phyloP scores from a whole-genome alignment of 2,329 filamentous ascomycete species.

The Pseudopyrenochaeta lycopersici region DNA sequence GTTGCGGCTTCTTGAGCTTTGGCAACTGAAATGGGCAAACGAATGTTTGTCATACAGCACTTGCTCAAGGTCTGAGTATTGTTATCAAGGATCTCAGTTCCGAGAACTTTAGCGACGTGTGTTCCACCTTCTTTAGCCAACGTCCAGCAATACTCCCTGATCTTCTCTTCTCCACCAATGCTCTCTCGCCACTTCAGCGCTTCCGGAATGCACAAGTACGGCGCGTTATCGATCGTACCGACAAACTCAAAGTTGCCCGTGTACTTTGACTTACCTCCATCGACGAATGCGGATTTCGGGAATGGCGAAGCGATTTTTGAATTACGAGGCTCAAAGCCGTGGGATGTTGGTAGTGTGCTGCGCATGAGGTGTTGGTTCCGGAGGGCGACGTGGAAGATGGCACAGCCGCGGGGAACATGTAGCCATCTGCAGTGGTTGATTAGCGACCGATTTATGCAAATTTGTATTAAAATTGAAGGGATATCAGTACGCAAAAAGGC shows the following conservation, averaged over 20 bases:
- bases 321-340: constrained; percentile 70
- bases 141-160: constrained; percentile 69
- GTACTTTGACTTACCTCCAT: constrained; percentile 55
- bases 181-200: constrained; percentile 75
- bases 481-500: background rate
- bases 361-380: constrained; percentile 80
- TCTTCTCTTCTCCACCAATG: constrained; percentile 77
- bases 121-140: constrained; percentile 72
- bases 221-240: constrained; percentile 76
- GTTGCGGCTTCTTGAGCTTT: constrained; percentile 34
- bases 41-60: constrained; percentile 77
- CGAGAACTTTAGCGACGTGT: constrained; percentile 68
- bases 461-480: background rate
- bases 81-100: constrained; percentile 78
- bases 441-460: background rate
- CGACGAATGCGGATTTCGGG: constrained; percentile 34
- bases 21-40: constrained; percentile 68
- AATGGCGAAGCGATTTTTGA: constrained; percentile 48
- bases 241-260: constrained; percentile 73
- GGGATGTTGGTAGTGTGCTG: constrained; percentile 79
- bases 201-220: constrained; percentile 76
- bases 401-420: constrained; percentile 79
- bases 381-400: constrained; percentile 79
- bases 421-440: constrained; percentile 71
- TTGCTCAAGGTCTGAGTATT: constrained; percentile 66